Base-by-base conservation (phyloP, 2,329 filamentous ascomycete genomes). In the Colletotrichum sidae region DNA sequence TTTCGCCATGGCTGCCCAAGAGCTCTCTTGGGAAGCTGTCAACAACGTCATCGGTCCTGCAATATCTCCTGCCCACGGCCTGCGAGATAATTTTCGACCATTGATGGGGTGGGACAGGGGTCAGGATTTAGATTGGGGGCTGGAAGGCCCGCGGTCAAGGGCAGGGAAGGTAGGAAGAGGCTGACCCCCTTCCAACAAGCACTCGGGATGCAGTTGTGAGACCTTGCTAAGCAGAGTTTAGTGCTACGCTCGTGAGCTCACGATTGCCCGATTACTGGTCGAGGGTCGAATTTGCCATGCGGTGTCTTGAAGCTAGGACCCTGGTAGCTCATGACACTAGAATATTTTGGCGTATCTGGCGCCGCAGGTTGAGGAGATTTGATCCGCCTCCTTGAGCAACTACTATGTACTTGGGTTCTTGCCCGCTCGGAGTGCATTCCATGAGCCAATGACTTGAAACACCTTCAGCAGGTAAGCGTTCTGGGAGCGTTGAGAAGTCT, bases 241-340 rank as follows among this genome's bases (percentile, higher is more conserved):
- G 62, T 56, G 39, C 15, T 44, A 33, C 44, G 50, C 17, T 61
- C 38, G 51, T n/a, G 39, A 51, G 45, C 56, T 37, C 45, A 39
- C 25, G 57, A 65, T 44, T 41, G 41, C 47, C 46, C 62, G 62
- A 57, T 62, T 44, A 62, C 53, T 65, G 62, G 62, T 39, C 15
- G 58, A 35, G 35, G 35, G 33, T 10, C 51, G 49, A 54, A 52
- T 33, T 45, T 60, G 61, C 44, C 61, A 65, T 65, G 61, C 61
- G 55, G 37, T n/a, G 38, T 37, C 45, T 55, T 39, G 35, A 47
- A 46, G 41, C 34, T 52, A 25, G 41, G 47, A 33, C 33, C 12
- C 42, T 17, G 13, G 47, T n/a, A 35, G 49, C 15, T 25, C 25
- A 25, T 25, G 25, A 25, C 25, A 25, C 25, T 25, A 25, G 25